Evolutionary conservation across 345 rosid genomes (phyloP), one percentile per base, ranked within the genome.

Genomic region (Pugionium dolabratum): DNA sequence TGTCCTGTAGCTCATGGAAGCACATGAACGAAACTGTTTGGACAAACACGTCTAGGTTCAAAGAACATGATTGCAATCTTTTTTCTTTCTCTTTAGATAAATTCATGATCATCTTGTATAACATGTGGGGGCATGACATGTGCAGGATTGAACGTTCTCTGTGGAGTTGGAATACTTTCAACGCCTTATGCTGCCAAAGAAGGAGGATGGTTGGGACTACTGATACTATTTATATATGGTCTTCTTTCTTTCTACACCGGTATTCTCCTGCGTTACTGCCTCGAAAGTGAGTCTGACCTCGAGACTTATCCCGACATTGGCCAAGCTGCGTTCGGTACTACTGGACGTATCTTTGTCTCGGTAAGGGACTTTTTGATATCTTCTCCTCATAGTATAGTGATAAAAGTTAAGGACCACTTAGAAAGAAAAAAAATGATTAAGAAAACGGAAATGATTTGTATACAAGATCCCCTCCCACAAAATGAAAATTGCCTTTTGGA

Each of bases 291-390:
- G 76, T 87, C 96, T 1, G 99, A 83, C 9, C 87, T 94, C 4
- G 96, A 88, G 79, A 94, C 99, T 32, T 94, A 90, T 76, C 99
- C 99, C 0, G 99, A 94, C 65, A 88, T 94, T 36, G 99, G 99
- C 47, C 95, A 90, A 63, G 97, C 95, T n/a, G 99, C 99, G 0
- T 94, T 88, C 70, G 99, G 99, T 1, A 82, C 87, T 0, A 59
- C 65, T 0, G 99, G 99, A 39, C 80, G 99, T 62, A 64, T 90
- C 27, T 84, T 74, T 74, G 78, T 87, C 72, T 94, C 99, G 59
- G 99, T 94, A 83, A 76, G 83, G 59, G n/a, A 1, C 34, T 7
- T 8, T 0, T 9, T 4, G 5, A 32, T 39, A 26, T 48, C 36
- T 0, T 39, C 10, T 31, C 42, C 35, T 32, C 3, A 1, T 45